Evolutionary conservation across 352 stramenopile species (phyloP).

Genomic region (Globisporangium middletonii): DNA sequence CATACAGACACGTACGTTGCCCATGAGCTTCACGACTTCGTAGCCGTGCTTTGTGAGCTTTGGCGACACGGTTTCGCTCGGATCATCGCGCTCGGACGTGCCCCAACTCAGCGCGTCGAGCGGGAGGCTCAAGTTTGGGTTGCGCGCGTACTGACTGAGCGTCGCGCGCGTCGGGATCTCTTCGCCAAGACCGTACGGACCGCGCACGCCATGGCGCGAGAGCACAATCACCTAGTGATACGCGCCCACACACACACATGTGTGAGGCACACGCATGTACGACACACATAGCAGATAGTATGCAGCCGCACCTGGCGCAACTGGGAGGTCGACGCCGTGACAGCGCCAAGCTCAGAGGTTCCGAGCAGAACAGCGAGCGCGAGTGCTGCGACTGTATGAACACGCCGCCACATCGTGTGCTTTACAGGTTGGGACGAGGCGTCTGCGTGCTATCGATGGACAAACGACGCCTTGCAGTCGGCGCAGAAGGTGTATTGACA

Average conservation of each 20-base stretch:
- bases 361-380: too few species aligned
- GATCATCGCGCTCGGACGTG: constrained; percentile 61
- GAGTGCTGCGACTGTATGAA: too few species aligned
- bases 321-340: constrained; percentile 4
- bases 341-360: too few species aligned
- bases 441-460: too few species aligned
- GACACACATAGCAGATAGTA: background rate
- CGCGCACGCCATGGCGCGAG: constrained; percentile 64
- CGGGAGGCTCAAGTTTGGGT: constrained; percentile 49
- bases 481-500: too few species aligned
- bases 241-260: too few species aligned
- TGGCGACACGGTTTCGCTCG: constrained; percentile 54
- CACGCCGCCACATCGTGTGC: too few species aligned
- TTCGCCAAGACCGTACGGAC: constrained; percentile 62
- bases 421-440: too few species aligned
- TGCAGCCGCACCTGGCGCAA: constrained; percentile 22
- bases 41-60: constrained; percentile 78
- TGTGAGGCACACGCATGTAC: background rate
- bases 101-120: constrained; percentile 52
- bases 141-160: constrained; percentile 55
- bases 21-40: constrained; percentile 55
- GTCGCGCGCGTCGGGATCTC: constrained; percentile 36
- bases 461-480: too few species aligned
- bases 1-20: constrained; percentile 23
- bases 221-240: constrained; percentile 48